Evolutionary conservation across 805 yeast species (phyloP).

Genomic region (Starmerella ratchasimensis): DNA sequence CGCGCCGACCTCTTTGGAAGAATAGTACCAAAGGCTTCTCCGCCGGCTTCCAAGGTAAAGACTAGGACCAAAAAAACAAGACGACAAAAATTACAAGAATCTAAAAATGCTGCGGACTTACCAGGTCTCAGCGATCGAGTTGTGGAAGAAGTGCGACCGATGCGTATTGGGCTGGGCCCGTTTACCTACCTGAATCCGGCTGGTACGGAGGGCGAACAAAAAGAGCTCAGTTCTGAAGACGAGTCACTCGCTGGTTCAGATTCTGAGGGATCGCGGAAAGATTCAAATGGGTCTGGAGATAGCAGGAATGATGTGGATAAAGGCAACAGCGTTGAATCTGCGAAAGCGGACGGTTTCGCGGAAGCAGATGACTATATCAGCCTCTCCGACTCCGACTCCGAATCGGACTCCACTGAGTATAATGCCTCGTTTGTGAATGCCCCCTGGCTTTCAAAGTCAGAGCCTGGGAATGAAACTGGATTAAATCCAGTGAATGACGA

Average conservation of each 20-base stretch:
- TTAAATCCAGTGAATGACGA: constrained; percentile 33
- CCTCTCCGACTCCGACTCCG: too few species aligned
- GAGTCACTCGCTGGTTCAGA: too few species aligned
- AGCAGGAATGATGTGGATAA: too few species aligned
- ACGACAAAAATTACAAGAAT: constrained; percentile 1
- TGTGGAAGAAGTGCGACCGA: neutral
- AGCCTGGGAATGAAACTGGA: neutral
- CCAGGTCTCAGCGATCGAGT: constrained; percentile 5
- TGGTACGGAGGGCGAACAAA: neutral
- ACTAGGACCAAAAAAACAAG: neutral
- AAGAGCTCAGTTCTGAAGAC: neutral
- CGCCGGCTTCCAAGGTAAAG: neutral
- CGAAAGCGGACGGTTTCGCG: too few species aligned
- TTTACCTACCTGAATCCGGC: neutral
- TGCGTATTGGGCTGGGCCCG: constrained; percentile 5
- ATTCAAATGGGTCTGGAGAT: too few species aligned
- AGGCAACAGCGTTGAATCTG: too few species aligned
- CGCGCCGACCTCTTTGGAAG: neutral
- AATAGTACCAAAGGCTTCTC: neutral
- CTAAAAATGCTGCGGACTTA: neutral
- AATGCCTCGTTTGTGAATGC: neutral
- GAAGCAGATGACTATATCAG: too few species aligned
- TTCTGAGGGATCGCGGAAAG: too few species aligned
- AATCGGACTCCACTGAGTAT: too few species aligned
- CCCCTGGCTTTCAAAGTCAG: neutral